Percentiles rank a stretch among this genome's conserved stretches.
Evolutionary conservation across 1,284 basidiomycete genomes (phyloP).

Genomic region (Psilocybe mexicana): DNA sequence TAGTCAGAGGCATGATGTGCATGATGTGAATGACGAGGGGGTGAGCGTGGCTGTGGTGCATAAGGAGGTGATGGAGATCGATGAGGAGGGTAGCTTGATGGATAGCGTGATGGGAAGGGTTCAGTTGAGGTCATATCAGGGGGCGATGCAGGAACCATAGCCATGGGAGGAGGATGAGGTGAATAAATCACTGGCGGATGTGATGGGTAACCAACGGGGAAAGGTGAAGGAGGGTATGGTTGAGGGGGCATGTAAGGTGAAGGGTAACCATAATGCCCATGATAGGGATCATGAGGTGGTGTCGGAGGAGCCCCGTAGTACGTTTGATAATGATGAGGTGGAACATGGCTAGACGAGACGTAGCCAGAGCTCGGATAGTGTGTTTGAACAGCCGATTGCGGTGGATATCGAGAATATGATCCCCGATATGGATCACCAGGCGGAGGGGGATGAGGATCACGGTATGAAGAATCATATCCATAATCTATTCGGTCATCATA

Average conservation of each 20-base stretch:
- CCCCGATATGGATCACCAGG: conserved; percentile 12
- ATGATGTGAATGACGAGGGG: conserved; percentile 2
- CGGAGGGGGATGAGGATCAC: conserved; percentile 11
- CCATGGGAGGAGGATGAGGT: conserved; percentile 10
- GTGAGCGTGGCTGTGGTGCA: not conserved
- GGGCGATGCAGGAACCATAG: conserved; percentile 6
- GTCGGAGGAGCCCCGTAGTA: conserved; percentile 17
- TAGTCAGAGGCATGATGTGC: conserved; percentile 9
- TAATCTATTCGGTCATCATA: conserved; percentile 10
- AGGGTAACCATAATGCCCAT: conserved; percentile 19
- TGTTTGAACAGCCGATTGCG: conserved; percentile 9
- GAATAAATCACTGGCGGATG: conserved; percentile 3
- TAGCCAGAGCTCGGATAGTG: conserved; percentile 15
- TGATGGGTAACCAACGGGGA: conserved; percentile 2
- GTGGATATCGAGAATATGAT: conserved; percentile 7
- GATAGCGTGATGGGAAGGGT: conserved; percentile 15
- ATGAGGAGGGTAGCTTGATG: conserved; percentile 9
- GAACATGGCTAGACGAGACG: conserved; percentile 12
- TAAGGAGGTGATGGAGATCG: conserved; percentile 8
- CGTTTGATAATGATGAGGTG: conserved; percentile 18
- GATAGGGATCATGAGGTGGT: conserved; percentile 19
- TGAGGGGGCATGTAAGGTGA: conserved; percentile 13
- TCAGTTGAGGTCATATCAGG: not conserved
- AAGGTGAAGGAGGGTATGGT: conserved; percentile 4
- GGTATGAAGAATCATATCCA: conserved; percentile 12